phyloP scores from a whole-genome alignment of 768 basidiomycete genomes.

The Cystofilobasidium capitatum region DNA sequence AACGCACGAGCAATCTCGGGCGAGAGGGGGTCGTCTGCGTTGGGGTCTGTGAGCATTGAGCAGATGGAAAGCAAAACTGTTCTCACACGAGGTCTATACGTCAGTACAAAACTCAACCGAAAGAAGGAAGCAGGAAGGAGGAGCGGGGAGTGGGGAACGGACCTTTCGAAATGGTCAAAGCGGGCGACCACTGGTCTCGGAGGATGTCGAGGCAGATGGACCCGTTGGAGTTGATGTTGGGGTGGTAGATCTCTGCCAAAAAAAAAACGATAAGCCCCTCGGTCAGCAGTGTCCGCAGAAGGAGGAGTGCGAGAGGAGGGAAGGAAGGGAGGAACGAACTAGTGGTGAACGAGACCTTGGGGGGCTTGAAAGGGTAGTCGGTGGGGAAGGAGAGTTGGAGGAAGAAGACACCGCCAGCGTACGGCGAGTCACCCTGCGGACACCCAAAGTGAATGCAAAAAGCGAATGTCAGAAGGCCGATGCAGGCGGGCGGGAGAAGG shows the following conservation, averaged over 20 bases:
- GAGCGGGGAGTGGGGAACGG: conserved; percentile 29
- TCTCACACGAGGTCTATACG: neutral
- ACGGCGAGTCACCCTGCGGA: conserved; percentile 83
- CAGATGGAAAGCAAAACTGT: conserved; percentile 92
- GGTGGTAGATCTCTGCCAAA: conserved; percentile 10
- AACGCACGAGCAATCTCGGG: conserved; percentile 83
- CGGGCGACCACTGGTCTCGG: conserved; percentile 98
- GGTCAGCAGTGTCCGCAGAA: neutral
- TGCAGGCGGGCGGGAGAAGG: neutral
- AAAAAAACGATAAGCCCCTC: neutral
- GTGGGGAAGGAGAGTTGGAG: conserved; percentile 40
- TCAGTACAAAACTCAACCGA: neutral
- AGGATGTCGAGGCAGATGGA: conserved; percentile 98
- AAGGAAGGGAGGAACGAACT: conserved; percentile 36
- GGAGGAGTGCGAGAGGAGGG: neutral
- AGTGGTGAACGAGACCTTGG: conserved; percentile 98
- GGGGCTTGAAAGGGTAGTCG: conserved; percentile 98
- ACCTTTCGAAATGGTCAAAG: conserved; percentile 98
- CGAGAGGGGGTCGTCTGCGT: conserved; percentile 96
- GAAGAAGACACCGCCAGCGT: conserved; percentile 99
- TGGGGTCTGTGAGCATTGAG: conserved; percentile 98
- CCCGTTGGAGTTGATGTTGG: conserved; percentile 91
- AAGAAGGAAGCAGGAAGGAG: neutral
- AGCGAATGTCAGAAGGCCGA: no score
- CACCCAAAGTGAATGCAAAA: conserved; percentile 27